These are phyloP conservation scores for Sinapis alba DNA, from an alignment of 441 rosid genomes.

Conservation along the genomic window DNA sequence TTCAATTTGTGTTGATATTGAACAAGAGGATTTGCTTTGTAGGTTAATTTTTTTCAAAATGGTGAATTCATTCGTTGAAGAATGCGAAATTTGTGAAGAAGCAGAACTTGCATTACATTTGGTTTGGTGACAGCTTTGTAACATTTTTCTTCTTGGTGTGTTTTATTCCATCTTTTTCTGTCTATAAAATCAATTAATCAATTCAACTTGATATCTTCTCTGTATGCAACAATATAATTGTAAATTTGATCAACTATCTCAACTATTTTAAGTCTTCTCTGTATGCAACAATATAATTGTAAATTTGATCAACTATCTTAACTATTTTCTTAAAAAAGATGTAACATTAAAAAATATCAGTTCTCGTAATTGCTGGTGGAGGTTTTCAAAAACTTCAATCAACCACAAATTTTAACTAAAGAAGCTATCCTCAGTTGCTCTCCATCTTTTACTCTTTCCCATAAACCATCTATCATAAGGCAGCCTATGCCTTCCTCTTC, in stretches of 20 bases:
- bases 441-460: conserved; percentile 56
- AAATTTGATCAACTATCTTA: not conserved
- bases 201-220: too few relatives aligned
- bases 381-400: conserved; percentile 5
- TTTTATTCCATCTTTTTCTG: conserved; percentile 20
- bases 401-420: conserved; percentile 49
- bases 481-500: conserved; percentile 42
- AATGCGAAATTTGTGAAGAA: conserved; percentile 12
- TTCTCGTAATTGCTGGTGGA: not conserved
- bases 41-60: conserved; percentile 33
- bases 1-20: conserved; percentile 1
- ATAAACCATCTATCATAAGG: conserved; percentile 58
- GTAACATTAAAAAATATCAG: not conserved
- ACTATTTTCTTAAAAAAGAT: conserved; percentile 1
- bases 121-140: conserved; percentile 36
- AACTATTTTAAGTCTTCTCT: too few relatives aligned
- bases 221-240: not conserved
- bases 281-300: not conserved
- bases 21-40: conserved; percentile 14
- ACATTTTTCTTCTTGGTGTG: conserved; percentile 24
- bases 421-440: conserved; percentile 52
- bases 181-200: conserved; percentile 26
- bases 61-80: conserved; percentile 35
- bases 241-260: not conserved
- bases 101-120: conserved; percentile 15